A percentile compares a stretch with the other conserved stretches of the same genome.
Evolutionary conservation across 2,329 filamentous ascomycete genomes (phyloP).

Genomic region (Dryadomyces quercus-mongolicae): DNA sequence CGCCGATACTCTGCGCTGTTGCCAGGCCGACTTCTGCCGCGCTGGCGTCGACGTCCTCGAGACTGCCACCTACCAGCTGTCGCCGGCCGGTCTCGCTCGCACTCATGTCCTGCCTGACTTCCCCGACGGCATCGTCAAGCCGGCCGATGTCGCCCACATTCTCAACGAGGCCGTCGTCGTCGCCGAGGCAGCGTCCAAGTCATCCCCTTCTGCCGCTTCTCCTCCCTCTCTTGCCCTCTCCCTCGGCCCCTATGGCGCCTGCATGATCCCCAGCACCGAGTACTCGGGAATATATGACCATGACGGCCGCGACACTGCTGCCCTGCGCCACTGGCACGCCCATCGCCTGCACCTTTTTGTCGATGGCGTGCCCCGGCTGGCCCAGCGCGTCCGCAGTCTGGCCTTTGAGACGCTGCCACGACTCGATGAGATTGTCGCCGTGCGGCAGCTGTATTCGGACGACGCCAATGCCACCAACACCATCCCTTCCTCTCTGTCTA

Average conservation of each 20-base stretch:
- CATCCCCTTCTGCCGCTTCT: background rate
- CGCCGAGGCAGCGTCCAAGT: slow-evolving; percentile 21
- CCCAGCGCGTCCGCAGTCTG: slow-evolving; percentile 35
- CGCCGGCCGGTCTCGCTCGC: slow-evolving; percentile 39
- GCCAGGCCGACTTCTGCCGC: slow-evolving; percentile 42
- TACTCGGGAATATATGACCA: slow-evolving; percentile 50
- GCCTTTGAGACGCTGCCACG: slow-evolving; percentile 56
- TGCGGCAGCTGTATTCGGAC: slow-evolving; percentile 24
- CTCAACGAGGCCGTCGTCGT: slow-evolving; percentile 32
- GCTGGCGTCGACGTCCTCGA: slow-evolving; percentile 51
- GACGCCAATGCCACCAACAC: background rate
- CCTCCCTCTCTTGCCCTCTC: slow-evolving; percentile 38
- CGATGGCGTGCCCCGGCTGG: slow-evolving; percentile 22
- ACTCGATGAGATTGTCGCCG: slow-evolving; percentile 47
- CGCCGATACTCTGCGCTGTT: slow-evolving; percentile 33
- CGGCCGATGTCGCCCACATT: slow-evolving; percentile 25
- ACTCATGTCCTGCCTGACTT: slow-evolving; percentile 28
- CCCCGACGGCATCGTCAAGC: slow-evolving; percentile 29
- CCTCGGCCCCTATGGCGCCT: slow-evolving; percentile 55
- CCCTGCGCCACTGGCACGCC: slow-evolving; percentile 44
- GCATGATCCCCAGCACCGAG: slow-evolving; percentile 53
- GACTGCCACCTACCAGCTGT: slow-evolving; percentile 57
- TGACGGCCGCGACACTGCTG: slow-evolving; percentile 27
- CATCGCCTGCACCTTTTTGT: slow-evolving; percentile 40
- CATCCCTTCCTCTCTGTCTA: slow-evolving; percentile 17